phyloP scores from a whole-genome alignment of 306 rosid genomes.

The Fagus sylvatica region DNA sequence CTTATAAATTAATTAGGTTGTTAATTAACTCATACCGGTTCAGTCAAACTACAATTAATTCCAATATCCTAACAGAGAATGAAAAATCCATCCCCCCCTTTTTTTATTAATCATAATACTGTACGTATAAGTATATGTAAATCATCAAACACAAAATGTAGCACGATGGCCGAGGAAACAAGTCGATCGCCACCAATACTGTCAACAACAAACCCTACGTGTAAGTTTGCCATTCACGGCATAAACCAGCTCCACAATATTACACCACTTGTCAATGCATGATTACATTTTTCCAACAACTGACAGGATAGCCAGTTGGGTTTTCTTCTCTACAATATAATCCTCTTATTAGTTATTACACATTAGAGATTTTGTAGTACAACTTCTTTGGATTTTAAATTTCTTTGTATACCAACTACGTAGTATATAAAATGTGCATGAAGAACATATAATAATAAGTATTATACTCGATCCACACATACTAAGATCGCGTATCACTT shows the following conservation, averaged over 20 bases:
- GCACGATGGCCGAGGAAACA: background rate
- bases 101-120: too few relatives aligned
- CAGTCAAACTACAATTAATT: too few relatives aligned
- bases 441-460: background rate
- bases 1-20: too few relatives aligned
- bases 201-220: conserved; percentile 18
- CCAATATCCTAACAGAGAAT: too few relatives aligned
- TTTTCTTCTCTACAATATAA: background rate
- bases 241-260: conserved; percentile 4
- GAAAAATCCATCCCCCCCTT: too few relatives aligned
- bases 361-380: background rate
- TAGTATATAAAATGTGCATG: conserved; percentile 20
- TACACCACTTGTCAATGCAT: conserved; percentile 25
- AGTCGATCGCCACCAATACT: conserved; percentile 14
- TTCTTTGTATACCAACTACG: background rate
- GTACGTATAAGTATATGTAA: background rate
- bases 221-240: conserved; percentile 22
- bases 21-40: too few relatives aligned
- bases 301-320: background rate
- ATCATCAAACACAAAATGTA: background rate
- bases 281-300: background rate
- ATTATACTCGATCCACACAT: too few relatives aligned
- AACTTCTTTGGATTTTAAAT: background rate
- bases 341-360: background rate
- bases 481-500: too few relatives aligned